Evolutionary conservation across 2,329 filamentous ascomycete genomes (phyloP).

Genomic region (Trichoderma koningiopsis): DNA sequence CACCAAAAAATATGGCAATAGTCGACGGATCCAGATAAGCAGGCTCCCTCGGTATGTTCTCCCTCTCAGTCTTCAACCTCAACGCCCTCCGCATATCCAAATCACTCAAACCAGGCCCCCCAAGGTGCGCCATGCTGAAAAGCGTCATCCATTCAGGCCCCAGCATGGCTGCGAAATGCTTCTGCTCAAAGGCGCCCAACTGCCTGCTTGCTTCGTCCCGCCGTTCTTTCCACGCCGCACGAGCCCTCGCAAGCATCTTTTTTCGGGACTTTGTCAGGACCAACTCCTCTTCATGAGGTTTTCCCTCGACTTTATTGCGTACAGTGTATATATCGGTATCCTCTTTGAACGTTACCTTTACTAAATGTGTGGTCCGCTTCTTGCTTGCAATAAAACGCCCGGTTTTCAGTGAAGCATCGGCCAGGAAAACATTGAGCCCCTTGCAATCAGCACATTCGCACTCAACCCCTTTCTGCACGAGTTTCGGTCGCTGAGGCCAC

Average conservation of each 20-base stretch:
- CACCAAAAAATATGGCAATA: not conserved
- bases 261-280: not conserved
- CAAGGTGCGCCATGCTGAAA: slow-evolving; percentile 2
- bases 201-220: not conserved
- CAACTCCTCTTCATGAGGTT: not conserved
- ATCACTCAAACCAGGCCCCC: not conserved
- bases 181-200: not conserved
- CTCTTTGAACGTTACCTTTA: not conserved
- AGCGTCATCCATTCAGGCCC: not conserved
- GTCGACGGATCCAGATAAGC: not conserved
- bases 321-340: not conserved
- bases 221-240: not conserved
- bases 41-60: not conserved
- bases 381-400: not conserved
- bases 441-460: slow-evolving; percentile 1
- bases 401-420: not conserved
- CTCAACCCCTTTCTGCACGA: not conserved
- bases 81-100: not conserved
- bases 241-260: not conserved
- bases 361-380: not conserved
- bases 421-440: not conserved
- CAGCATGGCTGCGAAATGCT: not conserved
- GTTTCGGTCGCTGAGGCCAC: not conserved
- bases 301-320: not conserved
- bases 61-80: not conserved